A percentile compares a stretch with the other conserved stretches of the same genome.
Conservation (phyloP, 345 rosid genomes). For the Eucalyptus coolabah region DNA sequence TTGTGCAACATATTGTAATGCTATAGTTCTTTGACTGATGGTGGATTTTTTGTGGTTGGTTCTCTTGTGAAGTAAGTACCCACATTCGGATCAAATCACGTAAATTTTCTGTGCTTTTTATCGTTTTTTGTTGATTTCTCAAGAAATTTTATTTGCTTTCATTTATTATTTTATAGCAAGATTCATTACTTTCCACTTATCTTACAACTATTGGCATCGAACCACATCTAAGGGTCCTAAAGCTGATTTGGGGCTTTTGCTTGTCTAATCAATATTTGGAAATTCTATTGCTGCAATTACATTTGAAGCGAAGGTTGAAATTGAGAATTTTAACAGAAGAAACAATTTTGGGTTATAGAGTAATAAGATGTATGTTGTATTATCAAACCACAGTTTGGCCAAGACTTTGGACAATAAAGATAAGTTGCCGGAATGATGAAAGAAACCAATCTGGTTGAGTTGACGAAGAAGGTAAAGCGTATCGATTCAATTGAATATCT, state of each 20-base stretch:
- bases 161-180: neutral
- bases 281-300: neutral
- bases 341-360: neutral
- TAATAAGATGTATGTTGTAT: neutral
- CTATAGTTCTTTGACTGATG: neutral
- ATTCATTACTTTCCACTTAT: neutral
- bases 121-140: neutral
- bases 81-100: fast-evolving
- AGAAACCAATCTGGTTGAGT: neutral
- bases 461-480: neutral
- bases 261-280: neutral
- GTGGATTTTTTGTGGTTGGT: neutral
- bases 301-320: neutral
- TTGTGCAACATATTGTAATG: neutral
- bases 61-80: neutral
- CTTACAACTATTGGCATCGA: neutral
- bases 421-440: neutral
- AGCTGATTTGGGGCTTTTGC: neutral
- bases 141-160: neutral
- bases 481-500: neutral
- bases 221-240: neutral
- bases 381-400: neutral
- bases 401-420: neutral
- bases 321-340: neutral
- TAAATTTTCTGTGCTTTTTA: neutral